phyloP scores from a whole-genome alignment of 108 stramenopile species.

The Pseudonitzschia multiseries region DNA sequence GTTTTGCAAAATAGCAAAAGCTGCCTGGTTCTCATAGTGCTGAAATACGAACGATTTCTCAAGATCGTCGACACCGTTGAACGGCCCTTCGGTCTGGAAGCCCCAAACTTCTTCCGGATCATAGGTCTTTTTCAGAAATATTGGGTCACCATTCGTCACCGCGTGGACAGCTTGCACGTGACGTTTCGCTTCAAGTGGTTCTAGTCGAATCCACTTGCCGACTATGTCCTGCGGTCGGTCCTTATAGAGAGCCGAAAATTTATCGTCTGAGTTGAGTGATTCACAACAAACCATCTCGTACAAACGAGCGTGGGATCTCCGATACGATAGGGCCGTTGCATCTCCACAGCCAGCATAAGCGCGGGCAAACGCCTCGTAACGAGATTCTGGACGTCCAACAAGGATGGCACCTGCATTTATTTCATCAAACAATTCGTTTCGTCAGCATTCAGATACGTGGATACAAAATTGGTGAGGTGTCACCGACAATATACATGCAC shows the following conservation, averaged over 20 bases:
- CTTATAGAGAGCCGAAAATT: conserved; percentile 43
- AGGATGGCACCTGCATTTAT: conserved; percentile 50
- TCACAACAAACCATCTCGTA: conserved; percentile 32
- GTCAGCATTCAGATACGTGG: background rate
- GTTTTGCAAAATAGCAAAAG: conserved; percentile 75
- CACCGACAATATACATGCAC: background rate
- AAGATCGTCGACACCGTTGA: conserved; percentile 41
- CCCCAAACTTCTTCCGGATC: conserved; percentile 81
- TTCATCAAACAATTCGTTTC: too few species aligned
- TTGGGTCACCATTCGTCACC: conserved; percentile 61
- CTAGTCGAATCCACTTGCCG: conserved; percentile 64
- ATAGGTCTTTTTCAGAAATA: conserved; percentile 54
- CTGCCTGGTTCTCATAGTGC: conserved; percentile 54
- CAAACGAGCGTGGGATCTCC: conserved; percentile 46
- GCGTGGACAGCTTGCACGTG: conserved; percentile 62
- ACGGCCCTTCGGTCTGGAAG: conserved; percentile 79
- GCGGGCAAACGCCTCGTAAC: conserved; percentile 87
- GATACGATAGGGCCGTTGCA: conserved; percentile 48
- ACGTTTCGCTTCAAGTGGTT: conserved; percentile 54
- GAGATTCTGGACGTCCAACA: conserved; percentile 69
- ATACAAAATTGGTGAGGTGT: background rate
- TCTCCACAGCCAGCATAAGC: conserved; percentile 78
- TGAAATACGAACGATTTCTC: conserved; percentile 66
- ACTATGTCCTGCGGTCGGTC: conserved; percentile 59
- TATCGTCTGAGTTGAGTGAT: conserved; percentile 58